A percentile compares a stretch with the other conserved stretches of the same genome.
Conservation (phyloP, 1,284 basidiomycete genomes). For the Sporisorium exsertum region DNA sequence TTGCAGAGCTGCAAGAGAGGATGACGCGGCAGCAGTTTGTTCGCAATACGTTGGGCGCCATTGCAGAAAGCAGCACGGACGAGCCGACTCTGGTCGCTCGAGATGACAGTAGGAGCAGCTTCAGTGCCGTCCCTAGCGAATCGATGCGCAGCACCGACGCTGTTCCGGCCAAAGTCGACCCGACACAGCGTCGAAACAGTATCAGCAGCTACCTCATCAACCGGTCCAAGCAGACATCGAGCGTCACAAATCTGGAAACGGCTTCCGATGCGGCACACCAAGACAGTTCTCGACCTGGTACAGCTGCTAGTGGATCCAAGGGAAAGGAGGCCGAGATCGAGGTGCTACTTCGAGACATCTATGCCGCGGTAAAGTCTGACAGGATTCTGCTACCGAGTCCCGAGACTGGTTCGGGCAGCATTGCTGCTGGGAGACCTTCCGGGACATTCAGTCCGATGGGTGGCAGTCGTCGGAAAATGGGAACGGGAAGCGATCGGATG, state of each 20-base stretch:
- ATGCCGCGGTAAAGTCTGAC: constrained; percentile 86
- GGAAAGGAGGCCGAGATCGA: constrained; percentile 39
- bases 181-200: constrained; percentile 23
- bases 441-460: constrained; percentile 22
- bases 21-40: constrained; percentile 97
- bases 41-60: constrained; percentile 86
- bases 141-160: constrained; percentile 19
- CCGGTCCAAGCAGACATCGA: constrained; percentile 25
- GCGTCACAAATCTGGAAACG: constrained; percentile 21
- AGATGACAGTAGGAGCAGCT: constrained; percentile 51
- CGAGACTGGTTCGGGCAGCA: constrained; percentile 20
- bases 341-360: constrained; percentile 81
- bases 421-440: constrained; percentile 17
- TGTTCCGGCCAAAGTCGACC: not conserved
- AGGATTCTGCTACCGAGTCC: constrained; percentile 84
- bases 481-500: constrained; percentile 72
- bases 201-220: constrained; percentile 30
- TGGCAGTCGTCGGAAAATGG: constrained; percentile 26
- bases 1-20: constrained; percentile 85
- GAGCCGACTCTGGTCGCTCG: constrained; percentile 3
- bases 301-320: constrained; percentile 23
- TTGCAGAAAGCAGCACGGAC: constrained; percentile 69
- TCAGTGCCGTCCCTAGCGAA: constrained; percentile 21
- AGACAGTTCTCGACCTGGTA: constrained; percentile 14
- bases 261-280: constrained; percentile 16